Evolutionary conservation across 257 asterid genomes (phyloP), one percentile per base, ranked within the genome.

Genomic region (Nicotiana paniculata): DNA sequence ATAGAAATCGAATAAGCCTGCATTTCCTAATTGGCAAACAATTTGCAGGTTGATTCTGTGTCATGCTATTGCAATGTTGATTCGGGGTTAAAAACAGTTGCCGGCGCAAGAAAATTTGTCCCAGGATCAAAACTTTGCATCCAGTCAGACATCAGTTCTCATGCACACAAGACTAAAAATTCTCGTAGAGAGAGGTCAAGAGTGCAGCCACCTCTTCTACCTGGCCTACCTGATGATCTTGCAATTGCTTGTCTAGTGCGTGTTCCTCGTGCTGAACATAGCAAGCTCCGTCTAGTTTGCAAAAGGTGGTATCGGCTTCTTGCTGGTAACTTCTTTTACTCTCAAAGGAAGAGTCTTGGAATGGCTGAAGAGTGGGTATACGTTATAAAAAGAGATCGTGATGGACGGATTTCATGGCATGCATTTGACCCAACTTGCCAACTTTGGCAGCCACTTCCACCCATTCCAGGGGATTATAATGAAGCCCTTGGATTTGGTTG

Each of bases 1-100:
- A 24, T 59, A 72, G 78, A 72, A 46, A 13, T 21, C 6, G n/a
- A 66, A 72, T 72, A 72, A 46, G 12, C 59, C 21, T 72, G 37
- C 78, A 72, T 43, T 72, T 46, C 59, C 13, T 72, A 43, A 70
- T 43, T n/a, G 12, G 51, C 13, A 66, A 54, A 26, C 9, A 16
- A 57, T 61, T 75, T 81, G 81, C 87, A 87, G 90, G 90, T 87
- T 72, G 90, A 88, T 84, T 88, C 90, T 1, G 86, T 85, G 17
- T 88, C 90, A 76, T 88, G 90, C 88, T 88, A 88, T 72, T 88
- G 90, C 90, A 88, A 84, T 62, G 90, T 84, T 61, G 90, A 88
- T 80, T 70, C 90, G 9, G 87, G 90, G 82, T 77, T 85, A 13
- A 88, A 85, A 69, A 88, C 90, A 53, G 90, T 88, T 43, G 90